A percentile compares a stretch with the other conserved stretches of the same genome.
These are phyloP conservation scores for Ceratobasidium papillatum DNA, from an alignment of 1,284 basidiomycete species.

Conservation along the genomic window DNA sequence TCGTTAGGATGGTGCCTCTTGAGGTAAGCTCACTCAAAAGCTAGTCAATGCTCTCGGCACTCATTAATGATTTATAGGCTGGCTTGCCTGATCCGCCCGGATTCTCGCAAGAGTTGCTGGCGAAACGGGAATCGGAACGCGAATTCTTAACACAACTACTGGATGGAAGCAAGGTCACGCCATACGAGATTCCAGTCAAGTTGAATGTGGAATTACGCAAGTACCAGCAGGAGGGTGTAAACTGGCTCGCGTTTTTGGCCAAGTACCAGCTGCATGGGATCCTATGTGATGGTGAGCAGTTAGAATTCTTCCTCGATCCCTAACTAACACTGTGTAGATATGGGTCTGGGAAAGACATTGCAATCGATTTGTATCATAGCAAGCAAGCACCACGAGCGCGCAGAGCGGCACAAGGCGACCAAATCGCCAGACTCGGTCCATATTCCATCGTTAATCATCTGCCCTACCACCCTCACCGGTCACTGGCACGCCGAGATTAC, in stretches of 20 bases:
- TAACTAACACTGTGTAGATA: conserved; percentile 64
- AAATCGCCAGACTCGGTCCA: conserved; percentile 82
- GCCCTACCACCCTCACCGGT: conserved; percentile 95
- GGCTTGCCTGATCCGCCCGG: conserved; percentile 94
- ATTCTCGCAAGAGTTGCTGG: conserved; percentile 90
- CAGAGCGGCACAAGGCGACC: conserved; percentile 72
- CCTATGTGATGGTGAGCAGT: conserved; percentile 87
- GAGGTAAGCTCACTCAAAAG: conserved; percentile 66
- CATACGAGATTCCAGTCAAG: conserved; percentile 85
- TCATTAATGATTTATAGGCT: conserved; percentile 61
- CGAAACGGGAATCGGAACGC: conserved; percentile 86
- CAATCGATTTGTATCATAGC: conserved; percentile 98
- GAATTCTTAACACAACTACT: conserved; percentile 94
- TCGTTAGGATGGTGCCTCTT: conserved; percentile 99
- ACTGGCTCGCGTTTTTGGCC: conserved; percentile 98
- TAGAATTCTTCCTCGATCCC: conserved; percentile 3
- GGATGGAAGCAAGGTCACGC: conserved; percentile 93
- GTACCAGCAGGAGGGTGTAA: conserved; percentile 98
- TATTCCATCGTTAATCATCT: conserved; percentile 93
- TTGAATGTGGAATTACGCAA: conserved; percentile 96
- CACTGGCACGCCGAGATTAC: conserved; percentile 99
- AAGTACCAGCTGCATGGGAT: conserved; percentile 98
- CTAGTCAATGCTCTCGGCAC: neutral
- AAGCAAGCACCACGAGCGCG: conserved; percentile 91
- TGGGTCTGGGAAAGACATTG: conserved; percentile 98